Percentiles rank a stretch among this genome's conserved stretches.
Evolutionary conservation across 805 yeast genomes (phyloP).

Genomic region (Cyberlindnera nakhonratchasimensis): DNA sequence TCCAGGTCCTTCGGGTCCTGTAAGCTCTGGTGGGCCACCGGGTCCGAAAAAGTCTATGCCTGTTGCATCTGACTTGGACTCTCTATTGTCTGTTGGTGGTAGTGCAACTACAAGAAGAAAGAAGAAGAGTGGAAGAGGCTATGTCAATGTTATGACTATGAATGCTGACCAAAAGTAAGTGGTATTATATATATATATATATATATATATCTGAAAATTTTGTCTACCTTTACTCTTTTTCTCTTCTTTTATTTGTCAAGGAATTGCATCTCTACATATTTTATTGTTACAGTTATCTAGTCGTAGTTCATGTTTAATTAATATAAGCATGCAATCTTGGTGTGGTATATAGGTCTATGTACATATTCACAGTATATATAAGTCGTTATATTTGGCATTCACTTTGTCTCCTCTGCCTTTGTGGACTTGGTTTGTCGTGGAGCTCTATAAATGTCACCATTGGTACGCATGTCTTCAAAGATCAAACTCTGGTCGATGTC

Average conservation of each 20-base stretch:
- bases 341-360: not conserved
- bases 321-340: not conserved
- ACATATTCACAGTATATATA: not conserved
- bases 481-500: constrained; percentile 28
- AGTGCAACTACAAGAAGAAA: constrained; percentile 34
- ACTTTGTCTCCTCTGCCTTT: not conserved
- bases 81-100: constrained; percentile 36
- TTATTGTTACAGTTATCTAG: not conserved
- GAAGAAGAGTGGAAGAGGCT: constrained; percentile 51
- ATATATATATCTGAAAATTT: too few species aligned
- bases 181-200: too few species aligned
- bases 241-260: too few species aligned
- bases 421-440: constrained; percentile 18
- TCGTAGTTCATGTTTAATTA: not conserved
- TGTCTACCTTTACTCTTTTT: too few species aligned
- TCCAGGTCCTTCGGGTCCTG: constrained; percentile 8
- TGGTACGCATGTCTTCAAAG: constrained; percentile 30
- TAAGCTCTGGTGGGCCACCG: constrained; percentile 2
- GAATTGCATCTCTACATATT: too few species aligned
- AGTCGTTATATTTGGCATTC: not conserved
- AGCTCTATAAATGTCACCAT: constrained; percentile 35
- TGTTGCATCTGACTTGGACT: constrained; percentile 39
- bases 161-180: constrained; percentile 1
- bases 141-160: constrained; percentile 50
- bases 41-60: constrained; percentile 3